Base-by-base conservation (phyloP, 208 protist species). In the Trypanosoma scelopori region DNA sequence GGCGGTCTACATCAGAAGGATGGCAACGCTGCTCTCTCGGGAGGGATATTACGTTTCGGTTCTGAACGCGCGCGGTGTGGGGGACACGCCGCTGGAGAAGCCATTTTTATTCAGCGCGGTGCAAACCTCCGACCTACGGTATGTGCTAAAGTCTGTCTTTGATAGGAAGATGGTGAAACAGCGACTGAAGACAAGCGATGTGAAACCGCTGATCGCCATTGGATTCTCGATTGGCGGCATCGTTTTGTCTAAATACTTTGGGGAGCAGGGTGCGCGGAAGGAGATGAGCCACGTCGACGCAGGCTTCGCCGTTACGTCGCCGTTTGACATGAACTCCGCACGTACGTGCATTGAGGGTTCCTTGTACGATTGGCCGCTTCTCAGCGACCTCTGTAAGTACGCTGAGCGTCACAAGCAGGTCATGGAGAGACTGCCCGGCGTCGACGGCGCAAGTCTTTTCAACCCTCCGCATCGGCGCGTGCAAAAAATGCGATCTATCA, bases 201-300 rank as follows among this genome's bases (percentile, higher is more conserved):
- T 52, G 16, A 47, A 82, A 18, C 83, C 87, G 6, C 59, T 90
- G 20, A n/a, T 90, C n/a, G 84, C 55, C 28, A 6, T 89, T 22
- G 83, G 57, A 25, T 90, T 93, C 57, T 85, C 81, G 5, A 55
- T 90, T 16, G 87, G 87, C 23, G 87, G 87, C 3, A 27, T 82
- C 3, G 81, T 90, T 39, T 25, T 90, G 45, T 72, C 79, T 6
- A 82, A 88, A 42, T 93, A 86, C 51, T 45, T 79, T 3, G 76
- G 71, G 5, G 84, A 93, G 68, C 63, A 90, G 35, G 85, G 81
- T 5, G 41, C 53, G 13, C 71, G 76, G 52, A 68, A 73, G 42
- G 68, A 82, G 12, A 22, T 28, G 32, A 61, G 50, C 28, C 52
- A 65, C 12, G 52, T 89, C 16, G 69, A 73, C 4, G 80, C 70